Evolutionary conservation across 352 stramenopile genomes (phyloP), one percentile per base, ranked within the genome.

Genomic region (Globisporangium alternatum): DNA sequence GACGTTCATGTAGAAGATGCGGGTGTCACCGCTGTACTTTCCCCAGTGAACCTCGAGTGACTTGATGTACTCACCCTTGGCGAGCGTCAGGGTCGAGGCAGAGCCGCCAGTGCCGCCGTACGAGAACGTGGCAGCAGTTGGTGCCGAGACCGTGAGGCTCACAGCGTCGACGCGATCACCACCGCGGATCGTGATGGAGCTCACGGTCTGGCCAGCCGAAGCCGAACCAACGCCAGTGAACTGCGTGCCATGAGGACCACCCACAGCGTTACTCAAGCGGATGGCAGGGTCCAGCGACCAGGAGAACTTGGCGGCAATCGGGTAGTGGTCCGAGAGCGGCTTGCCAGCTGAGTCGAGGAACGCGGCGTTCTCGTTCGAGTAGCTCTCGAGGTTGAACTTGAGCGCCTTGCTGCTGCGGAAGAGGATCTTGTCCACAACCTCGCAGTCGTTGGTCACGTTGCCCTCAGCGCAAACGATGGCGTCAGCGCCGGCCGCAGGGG

Each of bases 391-490:
- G 13, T 63, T 76, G 58, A 83, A 67, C 9, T 57, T 74, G 47
- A 83, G 66, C 44, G 72, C 65, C 52, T 86, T 81, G 69, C 76
- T 81, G 55, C 77, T 68, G 21, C 77, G 77, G 66, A 75, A 86
- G 60, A 86, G 69, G 66, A 86, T 81, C 70, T 86, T 86, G 73
- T 83, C 77, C 15, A 86, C 77, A 56, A 83, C 75, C 41, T 86
- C 77, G 49, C 77, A 86, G 44, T 69, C 59, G 55, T 81, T 71
- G 17, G 68, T 75, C 51, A 78, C 75, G 45, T 70, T 72, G 5
- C 59, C 66, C 3, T 66, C 62, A 8, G 74, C 68, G 28, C 77
- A 86, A 52, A 67, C 63, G 19, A 86, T 59, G n/a, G 77, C 75
- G 9, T 72, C 64, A 0, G 70, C 69, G 12, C 75, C 77, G 19